Conservation (phyloP, 192 early-diverging fungal genomes). For the Rhizoclosmatium sp. region DNA sequence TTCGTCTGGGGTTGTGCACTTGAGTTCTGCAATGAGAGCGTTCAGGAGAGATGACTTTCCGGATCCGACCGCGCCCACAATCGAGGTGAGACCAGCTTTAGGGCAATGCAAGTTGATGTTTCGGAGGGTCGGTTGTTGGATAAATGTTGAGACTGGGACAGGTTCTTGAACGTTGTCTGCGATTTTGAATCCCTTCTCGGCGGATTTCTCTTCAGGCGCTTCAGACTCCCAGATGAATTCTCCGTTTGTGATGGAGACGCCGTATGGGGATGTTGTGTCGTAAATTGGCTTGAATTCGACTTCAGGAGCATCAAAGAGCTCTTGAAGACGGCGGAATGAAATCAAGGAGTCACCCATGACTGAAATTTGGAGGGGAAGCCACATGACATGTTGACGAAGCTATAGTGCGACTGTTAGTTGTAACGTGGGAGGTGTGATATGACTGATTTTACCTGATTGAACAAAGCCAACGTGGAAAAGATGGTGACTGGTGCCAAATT, state of each 20-base stretch:
- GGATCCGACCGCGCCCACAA: conserved; percentile 82
- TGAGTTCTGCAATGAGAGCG: conserved; percentile 83
- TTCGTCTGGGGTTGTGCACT: conserved; percentile 62
- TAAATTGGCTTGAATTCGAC: conserved; percentile 61
- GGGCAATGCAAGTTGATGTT: conserved; percentile 57
- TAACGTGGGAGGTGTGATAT: not conserved
- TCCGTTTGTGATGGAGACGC: conserved; percentile 65
- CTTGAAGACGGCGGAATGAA: conserved; percentile 52
- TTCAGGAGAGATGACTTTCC: conserved; percentile 85
- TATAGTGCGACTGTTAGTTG: not conserved
- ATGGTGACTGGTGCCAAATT: conserved; percentile 30
- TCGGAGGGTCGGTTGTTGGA: conserved; percentile 11
- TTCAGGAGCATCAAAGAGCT: conserved; percentile 66
- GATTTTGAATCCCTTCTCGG: not conserved
- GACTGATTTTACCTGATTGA: conserved; percentile 36
- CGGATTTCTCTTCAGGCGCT: not conserved
- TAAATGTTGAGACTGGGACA: not conserved
- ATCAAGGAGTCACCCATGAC: conserved; percentile 54
- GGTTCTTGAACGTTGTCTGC: not conserved
- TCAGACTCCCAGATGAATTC: conserved; percentile 68
- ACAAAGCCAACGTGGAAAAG: conserved; percentile 57
- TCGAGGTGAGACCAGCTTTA: conserved; percentile 68
- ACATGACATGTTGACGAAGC: conserved; percentile 60
- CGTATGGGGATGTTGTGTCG: conserved; percentile 52
- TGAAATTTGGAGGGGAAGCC: conserved; percentile 53